Evolutionary conservation across 2,329 filamentous ascomycete genomes (phyloP), one percentile per base, ranked within the genome.

Genomic region (Celoporthe dispersa): DNA sequence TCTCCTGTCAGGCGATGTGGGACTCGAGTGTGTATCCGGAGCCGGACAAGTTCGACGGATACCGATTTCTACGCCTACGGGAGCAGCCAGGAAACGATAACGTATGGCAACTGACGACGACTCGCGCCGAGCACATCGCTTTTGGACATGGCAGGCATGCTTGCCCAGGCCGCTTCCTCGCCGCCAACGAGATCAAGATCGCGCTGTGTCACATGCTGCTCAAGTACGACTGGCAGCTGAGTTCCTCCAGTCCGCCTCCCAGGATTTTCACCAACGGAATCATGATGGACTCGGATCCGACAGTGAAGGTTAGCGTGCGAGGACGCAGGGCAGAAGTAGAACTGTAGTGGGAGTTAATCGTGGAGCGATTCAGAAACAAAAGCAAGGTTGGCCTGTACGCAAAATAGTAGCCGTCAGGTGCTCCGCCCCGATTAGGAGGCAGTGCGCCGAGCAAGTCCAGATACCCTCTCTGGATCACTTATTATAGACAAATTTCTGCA

Each of bases 141-240:
- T 83, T 82, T 66, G 81, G 82, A 1, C 80, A 80, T 68, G 82
- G 82, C 1, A 75, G 77, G 0, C 81, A 82, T 67, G 79, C 81
- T 0, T 81, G 79, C 63, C 80, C 80, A 0, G 80, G 80, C 0
- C 74, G 80, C 6, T 81, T 80, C 74, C 80, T 81, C 66, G 79
- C 79, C 0, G 75, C 75, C n/a, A 78, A 79, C 55, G 77, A 80
- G 73, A 76, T 81, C 71, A 80, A 81, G 75, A 75, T 80, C 72
- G 44, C 19, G 44, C 44, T 48, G 9, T 48, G 44, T 8, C 44
- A 48, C 44, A 48, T 48, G 7, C 11, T 48, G 44, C 44, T 48
- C 44, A 48, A 48, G 44, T 48, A 48, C 22, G 44, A 48, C 2
- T 48, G 44, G 44, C 19, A n/a, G 22, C 22, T 48, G 44, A n/a